Conservation (phyloP, 768 basidiomycete genomes). For the Tylopilus felleus region DNA sequence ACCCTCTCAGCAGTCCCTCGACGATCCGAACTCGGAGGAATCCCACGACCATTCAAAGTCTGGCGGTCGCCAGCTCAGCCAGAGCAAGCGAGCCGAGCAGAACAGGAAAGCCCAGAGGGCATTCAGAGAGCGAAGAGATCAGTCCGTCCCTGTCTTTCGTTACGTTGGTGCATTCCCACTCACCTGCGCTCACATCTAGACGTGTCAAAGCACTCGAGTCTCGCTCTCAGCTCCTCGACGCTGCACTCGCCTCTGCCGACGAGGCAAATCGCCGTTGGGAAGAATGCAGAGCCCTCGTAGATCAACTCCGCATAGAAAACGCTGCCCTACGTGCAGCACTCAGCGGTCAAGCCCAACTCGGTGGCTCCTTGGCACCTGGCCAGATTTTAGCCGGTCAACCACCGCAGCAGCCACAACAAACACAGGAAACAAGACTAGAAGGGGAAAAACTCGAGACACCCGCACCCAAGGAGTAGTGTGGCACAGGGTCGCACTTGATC, state of each 20-base stretch:
- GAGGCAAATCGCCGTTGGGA: slow-evolving; percentile 90
- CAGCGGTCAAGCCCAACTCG: slow-evolving; percentile 37
- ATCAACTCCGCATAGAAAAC: slow-evolving; percentile 83
- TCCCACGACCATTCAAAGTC: slow-evolving; percentile 6
- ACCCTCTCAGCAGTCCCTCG: slow-evolving; percentile 27
- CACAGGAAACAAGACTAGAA: slow-evolving; percentile 25
- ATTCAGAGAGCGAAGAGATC: slow-evolving; percentile 86
- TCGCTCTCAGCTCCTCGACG: slow-evolving; percentile 80
- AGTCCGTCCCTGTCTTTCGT: slow-evolving; percentile 45
- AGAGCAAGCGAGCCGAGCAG: slow-evolving; percentile 88
- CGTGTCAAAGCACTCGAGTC: slow-evolving; percentile 87
- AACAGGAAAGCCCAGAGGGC: slow-evolving; percentile 93
- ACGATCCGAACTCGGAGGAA: slow-evolving; percentile 15
- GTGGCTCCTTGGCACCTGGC: slow-evolving; percentile 28
- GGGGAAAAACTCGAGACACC: slow-evolving; percentile 28
- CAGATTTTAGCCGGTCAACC: slow-evolving; percentile 25
- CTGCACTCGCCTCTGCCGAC: slow-evolving; percentile 81
- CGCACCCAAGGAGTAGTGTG: slow-evolving; percentile 21
- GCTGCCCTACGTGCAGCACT: slow-evolving; percentile 72
- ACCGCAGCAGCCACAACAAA: slow-evolving; percentile 18
- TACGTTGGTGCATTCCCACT: background rate
- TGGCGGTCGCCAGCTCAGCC: slow-evolving; percentile 60
- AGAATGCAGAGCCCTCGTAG: slow-evolving; percentile 85
- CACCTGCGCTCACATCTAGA: slow-evolving; percentile 42
- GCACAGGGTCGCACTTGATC: background rate